Base-by-base conservation (phyloP, 768 basidiomycete species). In the Tylopilus plumbeoviolaceoides region DNA sequence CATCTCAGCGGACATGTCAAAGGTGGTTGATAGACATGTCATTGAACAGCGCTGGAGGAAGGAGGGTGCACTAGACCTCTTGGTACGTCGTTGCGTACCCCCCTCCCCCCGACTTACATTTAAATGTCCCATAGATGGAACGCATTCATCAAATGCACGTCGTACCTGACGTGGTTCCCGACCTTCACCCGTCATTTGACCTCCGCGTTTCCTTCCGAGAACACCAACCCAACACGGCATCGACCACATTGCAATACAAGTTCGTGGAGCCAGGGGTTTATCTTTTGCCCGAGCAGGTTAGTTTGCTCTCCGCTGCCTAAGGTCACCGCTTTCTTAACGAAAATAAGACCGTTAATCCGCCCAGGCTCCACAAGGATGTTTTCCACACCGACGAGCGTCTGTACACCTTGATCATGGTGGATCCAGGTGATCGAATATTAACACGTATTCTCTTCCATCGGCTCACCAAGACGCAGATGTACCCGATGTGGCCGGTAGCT, bases 81-180 rank as follows among this genome's bases (percentile, higher is more conserved):
- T 98, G 67, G 93, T 92, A 30, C 14, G 53, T 31, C 12, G 17
- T 40, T 28, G 27, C 6, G 14, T 27, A 12, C 3, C 27, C 5
- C 12, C 18, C n/a, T 38, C 12, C 12, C 18, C n/a, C 40, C 12
- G 1, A 45, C 25, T 27, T 44, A 14, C 20, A 21, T n/a, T 42
- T 28, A 46, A 30, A 21, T 31, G 9, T 11, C 38, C 18, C 28
- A 28, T 7, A 94, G 88, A 97, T 97, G 92, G 90, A 97, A 65
- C 87, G 95, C 64, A 64, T 98, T 42, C 78, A 91, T 60, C 90
- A 94, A 72, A 92, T 97, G 91, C 73, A 85, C 46, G 85, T 98
- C 52, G 76, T 97, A 2, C 95, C 95, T 0, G 95, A 99, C 63
- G 72, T 95, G 11, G 67, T 98, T 17, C 82, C 89, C 1, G 73